Base-by-base conservation (phyloP, 83 land plant species). In the Diphasiastrum complanatum region DNA sequence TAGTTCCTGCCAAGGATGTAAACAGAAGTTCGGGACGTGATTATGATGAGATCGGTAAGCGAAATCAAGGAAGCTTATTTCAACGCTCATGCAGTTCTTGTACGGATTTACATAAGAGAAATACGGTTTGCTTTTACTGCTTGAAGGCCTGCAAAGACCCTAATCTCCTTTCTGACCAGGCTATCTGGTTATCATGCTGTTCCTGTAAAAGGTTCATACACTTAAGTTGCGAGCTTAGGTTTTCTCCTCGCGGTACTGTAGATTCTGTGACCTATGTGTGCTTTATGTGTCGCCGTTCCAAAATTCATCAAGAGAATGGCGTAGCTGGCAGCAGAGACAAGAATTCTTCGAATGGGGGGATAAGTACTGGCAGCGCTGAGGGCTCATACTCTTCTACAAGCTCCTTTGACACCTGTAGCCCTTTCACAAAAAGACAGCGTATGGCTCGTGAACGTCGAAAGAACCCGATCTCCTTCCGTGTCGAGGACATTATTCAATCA, bases 241-340 rank as follows among this genome's bases (percentile, higher is more conserved):
- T 40, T 18, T 20, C 36, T 26, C 4, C 45, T 3, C 19, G 2
- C 20, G 23, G 35, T 22, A 47, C 11, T 0, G 23, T 34, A 35
- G 70, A 67, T 60, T 30, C 70, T 29, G 47, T 63, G 19, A 40
- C 70, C 20, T 67, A 67, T 25, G 6, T 58, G 16, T 67, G 70
- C 63, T 51, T 48, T 60, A 63, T 56, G 43, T 67, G 70, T 18
- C 28, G 12, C 60, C 26, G 28, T 40, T 48, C 67, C 5, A 65
- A 53, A 34, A 35, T 33, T n/a, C 58, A 26, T 30, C 34, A 41
- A 31, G 70, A 55, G 31, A 67, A 67, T 43, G 63, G 63, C 24
- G 33, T 45, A 23, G 27, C 70, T 12, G 51, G 51, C 1, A 57
- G 33, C 26, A 41, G 62, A 46, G 41, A 34, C 41, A 55, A 56